These are phyloP conservation scores for Cordyceps cateniannulata DNA, from an alignment of 2,329 filamentous ascomycete genomes.

Conservation along the genomic window DNA sequence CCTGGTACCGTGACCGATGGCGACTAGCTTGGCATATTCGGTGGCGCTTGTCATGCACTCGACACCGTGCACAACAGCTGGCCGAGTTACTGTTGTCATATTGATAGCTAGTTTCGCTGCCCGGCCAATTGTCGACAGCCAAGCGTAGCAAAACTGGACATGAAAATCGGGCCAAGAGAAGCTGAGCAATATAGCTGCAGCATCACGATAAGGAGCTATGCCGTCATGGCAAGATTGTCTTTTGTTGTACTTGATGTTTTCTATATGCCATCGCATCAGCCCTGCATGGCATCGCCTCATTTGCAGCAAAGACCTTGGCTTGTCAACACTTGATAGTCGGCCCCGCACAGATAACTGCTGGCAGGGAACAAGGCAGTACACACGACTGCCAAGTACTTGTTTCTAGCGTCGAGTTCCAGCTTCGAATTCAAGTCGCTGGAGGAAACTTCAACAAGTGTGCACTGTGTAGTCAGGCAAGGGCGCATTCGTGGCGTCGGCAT, in stretches of 20 bases:
- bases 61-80: not conserved
- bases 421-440: not conserved
- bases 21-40: constrained; percentile 4
- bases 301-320: not conserved
- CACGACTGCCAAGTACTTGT: not conserved
- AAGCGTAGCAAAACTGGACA: not conserved
- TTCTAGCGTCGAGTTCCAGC: not conserved
- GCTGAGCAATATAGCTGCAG: not conserved
- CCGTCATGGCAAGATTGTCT: not conserved
- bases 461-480: not conserved
- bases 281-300: not conserved
- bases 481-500: constrained; percentile 1
- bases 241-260: not conserved
- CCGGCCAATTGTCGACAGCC: not conserved
- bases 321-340: not conserved
- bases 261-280: not conserved
- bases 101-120: not conserved
- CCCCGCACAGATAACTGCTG: not conserved
- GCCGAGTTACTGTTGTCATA: not conserved
- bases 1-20: constrained; percentile 8
- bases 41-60: constrained; percentile 7
- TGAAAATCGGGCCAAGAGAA: not conserved
- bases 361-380: not conserved
- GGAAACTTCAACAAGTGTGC: not conserved
- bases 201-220: not conserved